Percentiles rank a stretch among this genome's conserved stretches.
These are phyloP conservation scores for Euphorbia lathyris DNA, from an alignment of 345 rosid genomes.

Conservation along the genomic window DNA sequence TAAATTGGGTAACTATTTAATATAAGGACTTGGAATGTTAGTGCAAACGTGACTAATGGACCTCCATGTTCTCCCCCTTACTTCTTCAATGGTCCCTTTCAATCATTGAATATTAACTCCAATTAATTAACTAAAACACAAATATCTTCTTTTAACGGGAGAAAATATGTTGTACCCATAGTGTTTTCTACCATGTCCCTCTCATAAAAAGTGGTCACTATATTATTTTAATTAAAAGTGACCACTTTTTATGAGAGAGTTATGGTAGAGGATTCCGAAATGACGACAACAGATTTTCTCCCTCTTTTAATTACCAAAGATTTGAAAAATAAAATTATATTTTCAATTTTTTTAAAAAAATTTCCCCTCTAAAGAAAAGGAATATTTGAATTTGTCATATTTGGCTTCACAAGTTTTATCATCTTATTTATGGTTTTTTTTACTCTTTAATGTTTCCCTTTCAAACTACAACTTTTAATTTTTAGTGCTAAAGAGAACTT, in stretches of 20 bases:
- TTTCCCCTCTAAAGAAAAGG: neutral
- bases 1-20: neutral
- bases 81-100: constrained; percentile 18
- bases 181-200: too few relatives aligned
- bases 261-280: too few relatives aligned
- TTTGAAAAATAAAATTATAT: too few relatives aligned
- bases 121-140: neutral
- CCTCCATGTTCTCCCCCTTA: constrained; percentile 16
- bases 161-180: too few relatives aligned
- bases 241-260: too few relatives aligned
- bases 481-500: too few relatives aligned
- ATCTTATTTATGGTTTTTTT: too few relatives aligned
- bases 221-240: too few relatives aligned
- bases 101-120: constrained; percentile 12
- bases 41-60: constrained; percentile 6
- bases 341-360: neutral
- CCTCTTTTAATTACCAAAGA: too few relatives aligned
- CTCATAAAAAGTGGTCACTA: too few relatives aligned
- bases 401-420: too few relatives aligned
- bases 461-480: neutral
- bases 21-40: neutral
- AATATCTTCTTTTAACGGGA: constrained; percentile 1
- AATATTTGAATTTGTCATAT: constrained; percentile 2
- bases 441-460: neutral
- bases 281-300: too few relatives aligned